Percentiles rank a stretch among this genome's conserved stretches.
Conservation (phyloP, 1,284 basidiomycete genomes). For the Ustilago curta region DNA sequence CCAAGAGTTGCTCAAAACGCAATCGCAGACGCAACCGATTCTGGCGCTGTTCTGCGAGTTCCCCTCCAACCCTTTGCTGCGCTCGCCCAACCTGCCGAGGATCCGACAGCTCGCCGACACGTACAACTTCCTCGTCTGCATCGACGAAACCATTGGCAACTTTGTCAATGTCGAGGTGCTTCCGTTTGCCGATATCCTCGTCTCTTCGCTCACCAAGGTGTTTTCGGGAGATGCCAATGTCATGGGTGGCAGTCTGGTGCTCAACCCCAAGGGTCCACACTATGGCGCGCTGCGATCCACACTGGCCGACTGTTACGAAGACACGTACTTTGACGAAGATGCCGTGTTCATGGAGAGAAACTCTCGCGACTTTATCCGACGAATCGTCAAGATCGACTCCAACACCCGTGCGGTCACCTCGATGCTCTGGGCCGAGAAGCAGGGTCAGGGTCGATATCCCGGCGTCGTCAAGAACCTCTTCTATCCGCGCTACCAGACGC, state of each 20-base stretch:
- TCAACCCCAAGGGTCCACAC: constrained; percentile 82
- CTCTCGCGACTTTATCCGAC: constrained; percentile 87
- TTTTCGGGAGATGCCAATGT: constrained; percentile 96
- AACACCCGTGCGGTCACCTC: constrained; percentile 87
- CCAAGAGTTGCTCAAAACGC: constrained; percentile 75
- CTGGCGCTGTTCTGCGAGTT: constrained; percentile 80
- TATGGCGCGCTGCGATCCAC: constrained; percentile 77
- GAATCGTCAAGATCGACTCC: constrained; percentile 81
- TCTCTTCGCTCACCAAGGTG: constrained; percentile 91
- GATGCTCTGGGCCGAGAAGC: constrained; percentile 74
- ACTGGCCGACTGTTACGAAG: constrained; percentile 80
- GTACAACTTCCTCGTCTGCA: constrained; percentile 86
- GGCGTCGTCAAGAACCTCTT: constrained; percentile 82
- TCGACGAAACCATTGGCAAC: constrained; percentile 97
- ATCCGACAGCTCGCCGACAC: constrained; percentile 86
- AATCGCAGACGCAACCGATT: constrained; percentile 70
- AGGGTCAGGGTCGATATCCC: constrained; percentile 14
- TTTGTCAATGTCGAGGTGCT: constrained; percentile 95
- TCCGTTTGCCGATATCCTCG: constrained; percentile 90
- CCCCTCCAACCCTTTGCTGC: constrained; percentile 92
- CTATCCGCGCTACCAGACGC: constrained; percentile 86
- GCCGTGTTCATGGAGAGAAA: constrained; percentile 98
- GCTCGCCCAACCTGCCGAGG: constrained; percentile 82
- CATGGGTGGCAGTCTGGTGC: constrained; percentile 82
- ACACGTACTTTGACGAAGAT: constrained; percentile 90